These are phyloP conservation scores for Alternaria alternata DNA, from an alignment of 2,329 filamentous ascomycete species.

Conservation along the genomic window DNA sequence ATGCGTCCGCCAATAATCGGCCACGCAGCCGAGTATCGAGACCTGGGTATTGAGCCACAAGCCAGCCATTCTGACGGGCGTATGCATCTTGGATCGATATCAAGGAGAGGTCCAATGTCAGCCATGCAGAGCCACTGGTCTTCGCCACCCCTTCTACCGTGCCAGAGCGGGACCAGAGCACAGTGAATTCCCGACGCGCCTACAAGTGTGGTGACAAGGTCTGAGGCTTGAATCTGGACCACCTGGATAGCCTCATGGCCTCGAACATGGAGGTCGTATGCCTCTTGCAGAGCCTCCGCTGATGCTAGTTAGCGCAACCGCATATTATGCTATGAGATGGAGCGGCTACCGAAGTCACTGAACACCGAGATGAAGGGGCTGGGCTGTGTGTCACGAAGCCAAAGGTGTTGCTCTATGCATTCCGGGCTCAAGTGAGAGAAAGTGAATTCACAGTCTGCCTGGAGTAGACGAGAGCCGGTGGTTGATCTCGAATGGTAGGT, in stretches of 20 bases:
- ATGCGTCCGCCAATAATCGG: not conserved
- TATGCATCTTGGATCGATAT: not conserved
- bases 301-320: not conserved
- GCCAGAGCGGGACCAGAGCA: not conserved
- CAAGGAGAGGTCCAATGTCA: not conserved
- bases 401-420: slow-evolving; percentile 2
- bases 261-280: not conserved
- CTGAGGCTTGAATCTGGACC: not conserved
- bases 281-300: not conserved
- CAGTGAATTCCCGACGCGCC: accelerated
- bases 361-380: slow-evolving; percentile 8
- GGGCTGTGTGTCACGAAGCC: not conserved
- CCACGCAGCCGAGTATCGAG: slow-evolving; percentile 3
- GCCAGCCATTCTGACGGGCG: slow-evolving; percentile 9
- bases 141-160: not conserved
- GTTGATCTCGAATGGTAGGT: not conserved
- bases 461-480: not conserved
- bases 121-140: not conserved
- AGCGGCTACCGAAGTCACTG: slow-evolving; percentile 2
- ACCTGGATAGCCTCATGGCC: not conserved
- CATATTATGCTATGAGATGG: not conserved
- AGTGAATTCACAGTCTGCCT: not conserved
- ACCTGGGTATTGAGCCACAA: not conserved
- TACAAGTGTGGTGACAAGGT: not conserved
- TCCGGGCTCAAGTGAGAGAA: not conserved